Base-by-base conservation (phyloP, 441 rosid genomes). In the Erodium texanum region DNA sequence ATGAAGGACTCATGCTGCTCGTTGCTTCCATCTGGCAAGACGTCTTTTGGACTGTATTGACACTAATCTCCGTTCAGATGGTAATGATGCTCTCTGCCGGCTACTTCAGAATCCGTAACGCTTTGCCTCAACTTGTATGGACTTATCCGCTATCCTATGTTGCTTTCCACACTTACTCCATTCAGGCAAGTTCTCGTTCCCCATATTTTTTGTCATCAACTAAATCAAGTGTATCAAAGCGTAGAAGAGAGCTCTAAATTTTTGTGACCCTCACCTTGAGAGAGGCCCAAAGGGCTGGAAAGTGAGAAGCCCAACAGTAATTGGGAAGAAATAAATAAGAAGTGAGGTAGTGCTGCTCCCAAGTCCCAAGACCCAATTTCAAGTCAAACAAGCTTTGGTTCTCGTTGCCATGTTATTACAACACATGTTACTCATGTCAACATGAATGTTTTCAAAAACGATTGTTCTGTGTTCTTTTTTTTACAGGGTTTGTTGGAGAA, bases 71-170 rank as follows among this genome's bases (percentile, higher is more conserved):
- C 19, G 56, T 84, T 78, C 91, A 94, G 96, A 92, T 88, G 69
- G 74, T 88, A 68, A 95, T 95, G 98, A 92, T 95, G 95, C 97
- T 95, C 62, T 75, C 97, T 7, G 98, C 99, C 11, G 99, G 98
- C 52, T 93, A 88, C 80, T 86, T 92, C 76, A 82, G 97, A 82
- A 83, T 90, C 75, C 91, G 90, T 50, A 87, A 74, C 76, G 95
- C 89, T 27, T 70, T 95, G 82, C 98, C 99, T 1, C 71, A 84
- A 68, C 92, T 96, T 0, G 68, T 95, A 23, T 95, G 99, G 99
- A 89, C 75, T 27, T 95, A 89, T 81, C 99, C 99, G 14, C 65
- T 95, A 4, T 87, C 98, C 20, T 92, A 89, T 74, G 73, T 92
- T 52, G 86, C 98, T 3, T 95, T 92, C 76, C 99, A 95, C 79